These are phyloP conservation scores for Backusella liffmaniae DNA, from an alignment of 192 early-diverging fungal genomes.

Conservation along the genomic window DNA sequence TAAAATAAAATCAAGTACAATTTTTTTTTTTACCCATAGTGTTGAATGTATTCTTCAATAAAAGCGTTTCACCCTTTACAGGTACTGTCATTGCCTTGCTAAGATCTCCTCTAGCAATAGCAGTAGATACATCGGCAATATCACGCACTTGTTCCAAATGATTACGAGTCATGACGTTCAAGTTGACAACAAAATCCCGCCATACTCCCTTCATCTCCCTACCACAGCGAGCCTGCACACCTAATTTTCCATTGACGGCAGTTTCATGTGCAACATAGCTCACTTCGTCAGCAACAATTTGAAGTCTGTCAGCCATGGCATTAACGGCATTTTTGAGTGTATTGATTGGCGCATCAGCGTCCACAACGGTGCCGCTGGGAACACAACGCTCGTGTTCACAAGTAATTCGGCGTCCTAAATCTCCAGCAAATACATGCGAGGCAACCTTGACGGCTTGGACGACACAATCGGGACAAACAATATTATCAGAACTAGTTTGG, in stretches of 20 bases:
- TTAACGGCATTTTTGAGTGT: slow-evolving; percentile 53
- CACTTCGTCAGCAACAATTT: slow-evolving; percentile 55
- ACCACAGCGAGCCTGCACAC: slow-evolving; percentile 56
- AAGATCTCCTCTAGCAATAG: slow-evolving; percentile 67
- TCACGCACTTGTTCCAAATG: slow-evolving; percentile 62
- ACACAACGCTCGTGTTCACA: slow-evolving; percentile 40
- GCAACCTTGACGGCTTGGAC: slow-evolving; percentile 46
- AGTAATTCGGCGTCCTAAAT: slow-evolving; percentile 42
- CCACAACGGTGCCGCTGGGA: slow-evolving; percentile 8
- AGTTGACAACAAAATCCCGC: slow-evolving; percentile 53
- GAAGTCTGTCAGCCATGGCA: slow-evolving; percentile 60
- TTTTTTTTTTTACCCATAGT: slow-evolving; percentile 58
- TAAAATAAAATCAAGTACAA: slow-evolving; percentile 25
- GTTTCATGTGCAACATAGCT: slow-evolving; percentile 70
- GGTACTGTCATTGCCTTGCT: slow-evolving; percentile 65
- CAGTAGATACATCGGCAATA: slow-evolving; percentile 69
- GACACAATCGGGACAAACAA: slow-evolving; percentile 48
- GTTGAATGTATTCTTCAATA: slow-evolving; percentile 75
- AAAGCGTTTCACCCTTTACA: slow-evolving; percentile 70
- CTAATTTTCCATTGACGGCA: slow-evolving; percentile 71
- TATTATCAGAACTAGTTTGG: slow-evolving; percentile 25
- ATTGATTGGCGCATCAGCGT: slow-evolving; percentile 32
- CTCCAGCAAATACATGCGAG: slow-evolving; percentile 45
- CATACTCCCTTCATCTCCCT: slow-evolving; percentile 51
- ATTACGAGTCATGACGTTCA: slow-evolving; percentile 54